Percentiles rank a stretch among this genome's conserved stretches.
phyloP scores from a whole-genome alignment of 495 filamentous ascomycete species.

The Hyaloscypha bicolor region DNA sequence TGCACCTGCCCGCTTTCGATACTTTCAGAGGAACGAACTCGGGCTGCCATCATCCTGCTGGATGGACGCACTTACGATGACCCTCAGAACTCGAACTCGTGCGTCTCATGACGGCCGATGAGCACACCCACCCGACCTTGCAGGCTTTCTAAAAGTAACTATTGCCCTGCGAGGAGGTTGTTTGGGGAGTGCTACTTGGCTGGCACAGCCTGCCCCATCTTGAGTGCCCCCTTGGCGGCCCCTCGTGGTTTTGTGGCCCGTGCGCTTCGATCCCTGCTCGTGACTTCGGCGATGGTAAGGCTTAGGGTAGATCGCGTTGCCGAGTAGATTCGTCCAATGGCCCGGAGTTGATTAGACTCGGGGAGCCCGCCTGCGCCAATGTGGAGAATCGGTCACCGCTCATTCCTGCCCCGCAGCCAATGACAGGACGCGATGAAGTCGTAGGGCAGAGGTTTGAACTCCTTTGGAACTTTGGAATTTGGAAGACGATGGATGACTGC shows the following conservation, averaged over 20 bases:
- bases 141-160: not conserved
- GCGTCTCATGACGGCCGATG: not conserved
- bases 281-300: constrained; percentile 10
- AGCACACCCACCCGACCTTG: not conserved
- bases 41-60: not conserved
- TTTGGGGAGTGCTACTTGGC: not conserved
- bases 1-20: constrained; percentile 1
- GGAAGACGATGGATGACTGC: constrained; percentile 16
- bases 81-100: constrained; percentile 22
- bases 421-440: not conserved
- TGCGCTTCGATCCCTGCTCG: not conserved
- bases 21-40: not conserved
- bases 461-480: not conserved
- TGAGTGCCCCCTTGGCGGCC: not conserved
- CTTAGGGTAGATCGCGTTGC: constrained; percentile 15
- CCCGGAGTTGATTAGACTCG: constrained; percentile 7
- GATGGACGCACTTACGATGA: not conserved
- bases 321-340: constrained; percentile 14
- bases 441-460: constrained; percentile 20
- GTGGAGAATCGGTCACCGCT: constrained; percentile 18
- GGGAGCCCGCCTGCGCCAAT: constrained; percentile 15
- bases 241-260: not conserved
- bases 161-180: not conserved
- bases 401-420: not conserved
- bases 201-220: not conserved